Base-by-base conservation (phyloP, 352 stramenopile genomes). In the Pythium insidiosum region DNA sequence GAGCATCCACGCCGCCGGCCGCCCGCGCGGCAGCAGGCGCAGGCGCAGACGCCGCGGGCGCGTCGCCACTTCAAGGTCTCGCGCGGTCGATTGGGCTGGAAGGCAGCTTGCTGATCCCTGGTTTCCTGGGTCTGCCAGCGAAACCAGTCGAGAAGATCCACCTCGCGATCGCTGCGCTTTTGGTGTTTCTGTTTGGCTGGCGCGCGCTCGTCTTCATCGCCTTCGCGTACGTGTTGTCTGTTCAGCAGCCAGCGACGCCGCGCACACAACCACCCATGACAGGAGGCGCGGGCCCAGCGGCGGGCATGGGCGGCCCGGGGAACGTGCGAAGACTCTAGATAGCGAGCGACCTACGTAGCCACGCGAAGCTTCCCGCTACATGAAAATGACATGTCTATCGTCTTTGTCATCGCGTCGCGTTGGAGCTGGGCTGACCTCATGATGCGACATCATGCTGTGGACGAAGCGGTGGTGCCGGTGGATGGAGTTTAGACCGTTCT, bases 121-220 rank as follows among this genome's bases (percentile, higher is more conserved):
- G 57, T 5, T 58, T 88, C 15, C 52, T 91, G 6, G 66, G 73
- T 9, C 35, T 88, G 0, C 64, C 73, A 0, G 53, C 71, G 12
- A 62, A 62, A 23, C 61, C 67, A 4, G 60, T 91, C 15, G 62
- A 79, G 53, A 91, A 91, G 66, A 74, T 88, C 37, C 57, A 88
- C 43, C 34, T 91, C 47, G 65, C 56, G 12, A 39, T 91, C 25
- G 63, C 58, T 5, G 73, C 66, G 20, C 29, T 91, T 25, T 58
- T 85, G 19, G 61, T 70, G 23, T 34, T 58, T 5, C 33, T 91
- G 38, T 84, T 88, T 23, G 79, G 79, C 39, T 88, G 76, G 75
- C 66, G 74, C 23, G 79, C 79, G 38, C 61, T 91, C 33, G 69
- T 71, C 33, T 83, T 89, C 56, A 38, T 85, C 11, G 72, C 57